A percentile compares a stretch with the other conserved stretches of the same genome.
Evolutionary conservation across 768 basidiomycete genomes (phyloP).

Genomic region (Tricholoma sp.): DNA sequence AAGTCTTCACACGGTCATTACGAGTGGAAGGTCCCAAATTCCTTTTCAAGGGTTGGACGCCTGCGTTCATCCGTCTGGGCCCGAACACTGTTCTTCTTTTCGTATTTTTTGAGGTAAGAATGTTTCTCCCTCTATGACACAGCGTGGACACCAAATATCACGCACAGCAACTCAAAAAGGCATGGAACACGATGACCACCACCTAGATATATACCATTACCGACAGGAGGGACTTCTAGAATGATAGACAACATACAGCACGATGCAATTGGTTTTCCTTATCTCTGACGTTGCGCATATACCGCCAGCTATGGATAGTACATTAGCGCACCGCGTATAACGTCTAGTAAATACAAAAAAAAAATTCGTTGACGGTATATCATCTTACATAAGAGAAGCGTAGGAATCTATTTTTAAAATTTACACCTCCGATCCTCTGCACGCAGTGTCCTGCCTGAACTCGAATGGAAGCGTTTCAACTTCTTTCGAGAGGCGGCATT

Average conservation of each 20-base stretch:
- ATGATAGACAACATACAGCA: neutral
- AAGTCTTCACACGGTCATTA: slow-evolving; percentile 54
- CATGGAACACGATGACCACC: slow-evolving; percentile 36
- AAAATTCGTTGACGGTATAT: too few species aligned
- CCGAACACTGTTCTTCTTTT: slow-evolving; percentile 84
- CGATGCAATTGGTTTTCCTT: neutral
- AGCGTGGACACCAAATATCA: slow-evolving; percentile 1
- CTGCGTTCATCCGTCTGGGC: slow-evolving; percentile 77
- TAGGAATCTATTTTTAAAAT: too few species aligned
- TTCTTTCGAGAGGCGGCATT: slow-evolving; percentile 83
- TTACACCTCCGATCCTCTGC: too few species aligned
- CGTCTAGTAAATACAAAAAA: too few species aligned
- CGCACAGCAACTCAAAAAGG: slow-evolving; percentile 63
- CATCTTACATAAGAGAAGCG: too few species aligned
- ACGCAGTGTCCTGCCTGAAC: too few species aligned
- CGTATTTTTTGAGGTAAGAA: slow-evolving; percentile 72
- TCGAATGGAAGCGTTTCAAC: slow-evolving; percentile 80
- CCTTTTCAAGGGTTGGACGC: slow-evolving; percentile 87
- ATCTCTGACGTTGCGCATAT: neutral
- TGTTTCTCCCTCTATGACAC: neutral
- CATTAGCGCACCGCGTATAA: too few species aligned
- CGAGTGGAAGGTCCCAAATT: slow-evolving; percentile 72
- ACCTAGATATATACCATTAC: neutral
- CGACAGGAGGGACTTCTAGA: neutral
- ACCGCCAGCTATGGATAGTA: too few species aligned